A percentile compares a stretch with the other conserved stretches of the same genome.
phyloP scores from a whole-genome alignment of 208 protist species.

The Herpetomonas samuelpessoai region DNA sequence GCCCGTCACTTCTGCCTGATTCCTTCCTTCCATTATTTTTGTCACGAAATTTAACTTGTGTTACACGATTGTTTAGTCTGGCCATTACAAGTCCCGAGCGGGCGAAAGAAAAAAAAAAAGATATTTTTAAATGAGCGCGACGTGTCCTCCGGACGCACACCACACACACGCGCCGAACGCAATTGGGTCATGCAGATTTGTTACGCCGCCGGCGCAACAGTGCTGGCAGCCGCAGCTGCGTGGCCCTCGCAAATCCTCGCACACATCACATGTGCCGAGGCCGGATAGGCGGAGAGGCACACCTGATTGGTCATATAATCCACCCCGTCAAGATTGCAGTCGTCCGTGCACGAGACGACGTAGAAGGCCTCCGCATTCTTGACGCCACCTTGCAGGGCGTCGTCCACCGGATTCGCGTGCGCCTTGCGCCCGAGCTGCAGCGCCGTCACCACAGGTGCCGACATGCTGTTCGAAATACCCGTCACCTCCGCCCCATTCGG shows the following conservation, averaged over 20 bases:
- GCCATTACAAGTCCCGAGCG: no score
- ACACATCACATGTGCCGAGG: slow-evolving; percentile 75
- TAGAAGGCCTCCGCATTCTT: slow-evolving; percentile 81
- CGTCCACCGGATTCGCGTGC: slow-evolving; percentile 41
- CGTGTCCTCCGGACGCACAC: no score
- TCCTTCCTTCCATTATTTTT: no score
- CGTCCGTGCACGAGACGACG: slow-evolving; percentile 83
- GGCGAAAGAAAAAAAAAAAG: no score
- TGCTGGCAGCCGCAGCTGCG: slow-evolving; percentile 9
- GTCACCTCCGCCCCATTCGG: slow-evolving; percentile 75
- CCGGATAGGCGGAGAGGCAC: slow-evolving; percentile 76
- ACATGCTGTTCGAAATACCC: slow-evolving; percentile 64
- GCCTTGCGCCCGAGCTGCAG: slow-evolving; percentile 25
- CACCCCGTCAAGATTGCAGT: slow-evolving; percentile 64
- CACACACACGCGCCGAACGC: no score
- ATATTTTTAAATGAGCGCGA: no score
- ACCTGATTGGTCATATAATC: slow-evolving; percentile 76
- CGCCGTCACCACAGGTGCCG: slow-evolving; percentile 53
- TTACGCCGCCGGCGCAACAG: neutral
- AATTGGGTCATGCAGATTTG: no score
- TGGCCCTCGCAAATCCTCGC: slow-evolving; percentile 76
- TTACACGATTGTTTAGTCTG: no score
- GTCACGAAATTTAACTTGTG: no score
- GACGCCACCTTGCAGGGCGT: slow-evolving; percentile 76
- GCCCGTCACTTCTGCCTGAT: no score